Evolutionary conservation across 176 grass and related monocot species (phyloP).

Genomic region (Zizania latifolia): DNA sequence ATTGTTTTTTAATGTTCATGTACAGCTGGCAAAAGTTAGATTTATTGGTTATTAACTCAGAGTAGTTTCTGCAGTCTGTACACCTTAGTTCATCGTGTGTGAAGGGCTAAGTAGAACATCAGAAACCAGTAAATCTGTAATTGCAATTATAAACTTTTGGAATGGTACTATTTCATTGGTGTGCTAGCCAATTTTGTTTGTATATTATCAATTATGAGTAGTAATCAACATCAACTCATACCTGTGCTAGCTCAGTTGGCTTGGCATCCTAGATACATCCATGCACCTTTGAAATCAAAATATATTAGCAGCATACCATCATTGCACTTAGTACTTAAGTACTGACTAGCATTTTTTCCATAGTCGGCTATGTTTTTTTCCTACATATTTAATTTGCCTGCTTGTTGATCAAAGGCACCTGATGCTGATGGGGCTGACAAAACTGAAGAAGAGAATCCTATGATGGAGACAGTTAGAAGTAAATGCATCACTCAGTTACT

Average conservation of each 20-base stretch:
- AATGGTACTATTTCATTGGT: not conserved
- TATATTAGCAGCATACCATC: not conserved
- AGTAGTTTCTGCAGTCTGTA: not conserved
- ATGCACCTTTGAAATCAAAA: not conserved
- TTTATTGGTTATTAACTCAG: slow-evolving; percentile 1
- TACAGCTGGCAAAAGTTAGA: not conserved
- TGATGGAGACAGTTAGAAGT: slow-evolving; percentile 93
- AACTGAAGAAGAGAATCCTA: slow-evolving; percentile 65
- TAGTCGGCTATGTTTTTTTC: slow-evolving; percentile 25
- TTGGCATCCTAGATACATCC: too few relatives aligned
- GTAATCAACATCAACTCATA: slow-evolving; percentile 2
- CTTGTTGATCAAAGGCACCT: slow-evolving; percentile 53
- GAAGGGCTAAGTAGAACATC: not conserved
- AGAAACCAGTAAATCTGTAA: not conserved
- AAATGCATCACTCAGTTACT: slow-evolving; percentile 96
- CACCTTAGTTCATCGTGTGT: not conserved
- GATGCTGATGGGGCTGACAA: slow-evolving; percentile 51
- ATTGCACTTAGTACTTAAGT: not conserved
- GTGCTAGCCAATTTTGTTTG: not conserved
- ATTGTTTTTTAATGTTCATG: not conserved
- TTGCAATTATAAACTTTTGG: not conserved
- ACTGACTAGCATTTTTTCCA: slow-evolving; percentile 19
- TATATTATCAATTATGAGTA: not conserved
- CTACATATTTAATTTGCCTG: slow-evolving; percentile 10
- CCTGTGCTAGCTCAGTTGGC: not conserved